Evolutionary conservation across 495 filamentous ascomycete species (phyloP).

Genomic region (Penicillium cosmopolitanum): DNA sequence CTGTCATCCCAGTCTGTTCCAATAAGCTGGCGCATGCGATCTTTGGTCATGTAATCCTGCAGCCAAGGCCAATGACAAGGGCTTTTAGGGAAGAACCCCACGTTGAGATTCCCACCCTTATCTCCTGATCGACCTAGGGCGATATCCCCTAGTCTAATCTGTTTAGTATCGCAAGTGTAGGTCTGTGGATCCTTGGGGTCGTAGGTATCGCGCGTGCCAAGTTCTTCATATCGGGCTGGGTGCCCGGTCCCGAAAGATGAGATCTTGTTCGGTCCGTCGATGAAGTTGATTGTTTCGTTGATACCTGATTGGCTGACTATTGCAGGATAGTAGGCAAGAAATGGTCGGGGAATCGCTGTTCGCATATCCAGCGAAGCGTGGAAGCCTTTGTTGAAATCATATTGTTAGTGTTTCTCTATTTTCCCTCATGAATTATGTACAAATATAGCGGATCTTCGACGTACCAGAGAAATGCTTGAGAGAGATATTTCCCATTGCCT

Average conservation of each 20-base stretch:
- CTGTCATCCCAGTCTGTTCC: conserved; percentile 21
- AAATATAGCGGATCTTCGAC: neutral
- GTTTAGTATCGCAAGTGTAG: conserved; percentile 23
- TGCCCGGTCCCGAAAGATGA: conserved; percentile 21
- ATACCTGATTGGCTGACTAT: conserved; percentile 29
- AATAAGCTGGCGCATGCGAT: conserved; percentile 38
- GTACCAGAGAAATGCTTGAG: conserved; percentile 40
- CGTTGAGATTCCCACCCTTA: conserved; percentile 52
- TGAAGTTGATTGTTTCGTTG: conserved; percentile 28
- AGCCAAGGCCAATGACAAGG: conserved; percentile 49
- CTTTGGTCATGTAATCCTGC: conserved; percentile 41
- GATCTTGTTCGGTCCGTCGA: conserved; percentile 5
- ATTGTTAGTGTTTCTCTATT: neutral
- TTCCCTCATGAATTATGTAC: neutral
- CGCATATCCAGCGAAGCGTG: conserved; percentile 34
- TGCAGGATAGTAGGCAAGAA: conserved; percentile 41
- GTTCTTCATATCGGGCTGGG: conserved; percentile 18
- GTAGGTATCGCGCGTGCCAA: conserved; percentile 25
- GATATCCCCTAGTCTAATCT: conserved; percentile 41
- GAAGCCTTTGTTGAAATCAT: conserved; percentile 23
- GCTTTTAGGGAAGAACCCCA: conserved; percentile 49
- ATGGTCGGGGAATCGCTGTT: conserved; percentile 32
- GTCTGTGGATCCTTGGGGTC: conserved; percentile 16
- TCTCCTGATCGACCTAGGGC: conserved; percentile 51
- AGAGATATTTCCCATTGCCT: conserved; percentile 27